These are phyloP conservation scores for Butyriboletus appendiculatus DNA, from an alignment of 1,284 basidiomycete genomes.

Conservation along the genomic window DNA sequence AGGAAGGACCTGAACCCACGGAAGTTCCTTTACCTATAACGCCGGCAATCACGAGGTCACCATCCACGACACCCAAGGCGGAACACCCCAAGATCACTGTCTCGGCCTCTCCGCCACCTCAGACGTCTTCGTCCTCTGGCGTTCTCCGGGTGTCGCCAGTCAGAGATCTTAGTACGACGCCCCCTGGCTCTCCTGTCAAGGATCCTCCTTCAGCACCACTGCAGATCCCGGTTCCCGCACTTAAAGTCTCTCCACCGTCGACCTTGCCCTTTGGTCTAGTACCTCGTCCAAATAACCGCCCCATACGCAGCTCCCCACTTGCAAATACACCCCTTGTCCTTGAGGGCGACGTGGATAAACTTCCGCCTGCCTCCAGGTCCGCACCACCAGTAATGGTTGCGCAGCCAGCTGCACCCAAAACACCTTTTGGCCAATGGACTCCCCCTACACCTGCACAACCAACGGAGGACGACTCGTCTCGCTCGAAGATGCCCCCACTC, in stretches of 20 bases:
- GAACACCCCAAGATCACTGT: conserved; percentile 33
- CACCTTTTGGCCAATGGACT: conserved; percentile 34
- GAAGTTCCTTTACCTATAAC: conserved; percentile 18
- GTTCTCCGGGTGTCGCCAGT: conserved; percentile 22
- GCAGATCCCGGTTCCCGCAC: conserved; percentile 28
- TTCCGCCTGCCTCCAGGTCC: conserved; percentile 29
- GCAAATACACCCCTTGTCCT: conserved; percentile 50
- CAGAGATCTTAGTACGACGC: conserved; percentile 45
- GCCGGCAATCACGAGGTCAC: conserved; percentile 30
- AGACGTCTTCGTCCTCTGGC: conserved; percentile 19
- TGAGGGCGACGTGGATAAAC: conserved; percentile 36
- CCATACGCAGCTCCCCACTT: conserved; percentile 62
- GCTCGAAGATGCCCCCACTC: conserved; percentile 48
- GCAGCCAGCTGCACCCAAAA: conserved; percentile 40
- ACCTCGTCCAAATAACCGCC: conserved; percentile 55
- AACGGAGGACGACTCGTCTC: conserved; percentile 21
- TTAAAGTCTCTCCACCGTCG: conserved; percentile 15
- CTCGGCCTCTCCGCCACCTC: conserved; percentile 28
- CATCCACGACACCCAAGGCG: conserved; percentile 45
- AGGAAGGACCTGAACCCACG: conserved; percentile 19
- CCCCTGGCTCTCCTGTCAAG: conserved; percentile 56
- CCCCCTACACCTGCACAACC: background rate
- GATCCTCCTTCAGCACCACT: conserved; percentile 35
- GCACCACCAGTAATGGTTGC: conserved; percentile 24
- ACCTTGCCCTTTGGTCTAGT: conserved; percentile 40